Percentiles rank a stretch among this genome's conserved stretches.
These are phyloP conservation scores for Nigrospora sphaerica DNA, from an alignment of 2,329 filamentous ascomycete species.

Conservation along the genomic window DNA sequence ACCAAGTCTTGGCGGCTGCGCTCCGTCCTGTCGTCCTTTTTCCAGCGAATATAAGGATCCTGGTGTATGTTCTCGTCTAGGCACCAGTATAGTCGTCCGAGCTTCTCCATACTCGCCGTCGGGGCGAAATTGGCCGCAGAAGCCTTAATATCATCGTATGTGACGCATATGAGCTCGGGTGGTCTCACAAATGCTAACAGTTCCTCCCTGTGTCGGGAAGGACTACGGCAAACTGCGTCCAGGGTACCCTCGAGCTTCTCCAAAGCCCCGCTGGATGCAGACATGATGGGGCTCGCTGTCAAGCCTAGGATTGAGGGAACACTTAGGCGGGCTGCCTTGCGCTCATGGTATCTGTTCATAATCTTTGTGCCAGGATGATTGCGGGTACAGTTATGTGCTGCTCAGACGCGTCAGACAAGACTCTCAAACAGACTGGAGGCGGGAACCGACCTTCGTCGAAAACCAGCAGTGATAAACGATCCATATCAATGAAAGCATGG, in stretches of 20 bases:
- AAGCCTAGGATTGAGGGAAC: constrained; percentile 69
- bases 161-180: constrained; percentile 43
- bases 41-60: constrained; percentile 52
- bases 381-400: constrained; percentile 67
- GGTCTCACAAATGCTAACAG: constrained; percentile 61
- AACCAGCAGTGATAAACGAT: constrained; percentile 59
- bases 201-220: constrained; percentile 61
- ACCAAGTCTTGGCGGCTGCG: constrained; percentile 30
- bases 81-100: constrained; percentile 30
- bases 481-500: constrained; percentile 66
- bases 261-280: constrained; percentile 46
- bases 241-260: constrained; percentile 61
- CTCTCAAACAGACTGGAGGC: no score
- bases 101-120: constrained; percentile 30
- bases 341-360: constrained; percentile 63
- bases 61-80: constrained; percentile 43
- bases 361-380: constrained; percentile 61
- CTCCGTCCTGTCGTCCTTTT: constrained; percentile 34
- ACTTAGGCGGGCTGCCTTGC: constrained; percentile 24
- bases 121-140: not conserved
- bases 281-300: constrained; percentile 71
- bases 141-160: constrained; percentile 16
- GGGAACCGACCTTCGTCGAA: constrained; percentile 68
- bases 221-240: constrained; percentile 62
- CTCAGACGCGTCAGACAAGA: constrained; percentile 7